A percentile compares a stretch with the other conserved stretches of the same genome.
These are phyloP conservation scores for Neurospora pannonica DNA, from an alignment of 495 filamentous ascomycete species.

Conservation along the genomic window DNA sequence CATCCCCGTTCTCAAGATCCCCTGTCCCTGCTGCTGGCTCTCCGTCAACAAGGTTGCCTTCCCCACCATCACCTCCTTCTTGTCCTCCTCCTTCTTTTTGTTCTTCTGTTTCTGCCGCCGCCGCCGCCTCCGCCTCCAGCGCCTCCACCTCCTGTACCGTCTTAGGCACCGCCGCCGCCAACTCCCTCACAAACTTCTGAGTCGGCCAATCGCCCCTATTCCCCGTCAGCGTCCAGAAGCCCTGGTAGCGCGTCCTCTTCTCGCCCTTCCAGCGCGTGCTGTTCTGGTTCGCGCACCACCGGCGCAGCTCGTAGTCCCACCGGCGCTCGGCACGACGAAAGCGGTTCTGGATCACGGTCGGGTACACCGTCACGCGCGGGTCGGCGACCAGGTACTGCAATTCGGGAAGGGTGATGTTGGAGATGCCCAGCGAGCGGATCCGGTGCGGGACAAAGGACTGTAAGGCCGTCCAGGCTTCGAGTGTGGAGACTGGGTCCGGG, in stretches of 20 bases:
- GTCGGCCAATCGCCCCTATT: constrained; percentile 49
- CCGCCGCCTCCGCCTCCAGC: not conserved
- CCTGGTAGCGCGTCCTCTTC: constrained; percentile 55
- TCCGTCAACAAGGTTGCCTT: not conserved
- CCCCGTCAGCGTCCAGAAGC: constrained; percentile 72
- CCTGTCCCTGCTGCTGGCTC: not conserved
- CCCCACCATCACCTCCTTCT: not conserved
- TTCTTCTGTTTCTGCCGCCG: not conserved
- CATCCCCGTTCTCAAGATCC: not conserved
- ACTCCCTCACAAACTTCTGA: constrained; percentile 37
- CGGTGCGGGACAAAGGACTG: constrained; percentile 52
- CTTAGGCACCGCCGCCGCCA: constrained; percentile 33
- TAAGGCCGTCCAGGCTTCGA: constrained; percentile 55
- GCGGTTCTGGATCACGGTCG: constrained; percentile 63
- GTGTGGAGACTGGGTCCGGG: constrained; percentile 44
- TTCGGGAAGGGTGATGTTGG: constrained; percentile 50
- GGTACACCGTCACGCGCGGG: constrained; percentile 25
- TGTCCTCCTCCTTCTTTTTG: not conserved
- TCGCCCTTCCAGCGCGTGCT: constrained; percentile 19
- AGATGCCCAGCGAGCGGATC: constrained; percentile 63
- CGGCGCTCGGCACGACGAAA: constrained; percentile 50
- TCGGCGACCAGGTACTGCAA: constrained; percentile 39
- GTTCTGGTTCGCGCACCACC: constrained; percentile 39
- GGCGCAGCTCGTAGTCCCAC: constrained; percentile 53
- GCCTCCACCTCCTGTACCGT: not conserved